phyloP scores from a whole-genome alignment of 1,284 basidiomycete species.

The Pyrrhoderma noxium region DNA sequence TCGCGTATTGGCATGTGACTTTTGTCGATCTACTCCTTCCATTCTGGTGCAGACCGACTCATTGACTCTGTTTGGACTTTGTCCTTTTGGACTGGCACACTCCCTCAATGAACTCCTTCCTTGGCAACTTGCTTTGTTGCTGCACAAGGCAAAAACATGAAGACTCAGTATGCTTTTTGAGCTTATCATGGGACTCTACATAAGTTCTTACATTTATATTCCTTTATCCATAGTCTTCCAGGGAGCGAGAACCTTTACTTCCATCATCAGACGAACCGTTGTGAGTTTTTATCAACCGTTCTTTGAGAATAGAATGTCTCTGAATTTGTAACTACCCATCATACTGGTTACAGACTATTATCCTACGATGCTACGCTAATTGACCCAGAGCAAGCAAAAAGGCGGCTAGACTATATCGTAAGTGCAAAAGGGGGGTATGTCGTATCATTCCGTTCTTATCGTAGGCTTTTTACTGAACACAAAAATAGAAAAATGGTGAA shows the following conservation, averaged over 20 bases:
- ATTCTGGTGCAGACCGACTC: too few relatives aligned
- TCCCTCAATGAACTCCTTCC: constrained; percentile 1
- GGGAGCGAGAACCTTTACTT: constrained; percentile 4
- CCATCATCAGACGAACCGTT: constrained; percentile 6
- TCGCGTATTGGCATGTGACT: constrained; percentile 1
- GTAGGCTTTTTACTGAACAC: not conserved
- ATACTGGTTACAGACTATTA: not conserved
- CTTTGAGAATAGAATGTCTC: too few relatives aligned
- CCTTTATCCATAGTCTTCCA: not conserved
- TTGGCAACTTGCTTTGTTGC: constrained; percentile 12
- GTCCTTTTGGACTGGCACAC: not conserved
- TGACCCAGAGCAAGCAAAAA: constrained; percentile 17
- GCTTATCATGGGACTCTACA: too few relatives aligned
- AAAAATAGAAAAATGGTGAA: constrained; percentile 16
- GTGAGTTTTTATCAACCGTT: constrained; percentile 11
- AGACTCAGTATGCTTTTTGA: constrained; percentile 1
- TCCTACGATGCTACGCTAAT: constrained; percentile 13
- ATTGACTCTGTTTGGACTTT: not conserved
- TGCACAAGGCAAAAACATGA: constrained; percentile 3
- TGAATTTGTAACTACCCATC: too few relatives aligned
- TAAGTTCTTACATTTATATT: too few relatives aligned
- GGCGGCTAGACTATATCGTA: constrained; percentile 15
- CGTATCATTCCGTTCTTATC: not conserved
- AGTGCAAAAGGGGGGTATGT: constrained; percentile 17
- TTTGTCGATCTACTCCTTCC: not conserved